Evolutionary conservation across 208 protist species (phyloP), one percentile per base, ranked within the genome.

Genomic region (Trypanosoma melophagium): DNA sequence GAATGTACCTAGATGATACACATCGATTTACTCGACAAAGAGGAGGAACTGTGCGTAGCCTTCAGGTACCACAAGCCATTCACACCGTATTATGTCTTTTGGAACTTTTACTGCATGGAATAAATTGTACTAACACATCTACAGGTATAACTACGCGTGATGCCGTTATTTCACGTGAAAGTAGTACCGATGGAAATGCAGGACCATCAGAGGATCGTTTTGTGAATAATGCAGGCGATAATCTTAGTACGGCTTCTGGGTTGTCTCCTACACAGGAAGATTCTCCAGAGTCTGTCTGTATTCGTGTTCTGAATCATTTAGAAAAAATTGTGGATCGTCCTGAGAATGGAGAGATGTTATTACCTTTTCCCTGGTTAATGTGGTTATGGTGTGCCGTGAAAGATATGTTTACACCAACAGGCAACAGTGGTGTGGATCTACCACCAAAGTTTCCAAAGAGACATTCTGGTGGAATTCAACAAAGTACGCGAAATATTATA

Each of bases 241-340:
- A 22, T 24, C 21, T 59, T 21, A 61, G 65, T 68, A 65, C 41
- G 3, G 21, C 53, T 40, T 67, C 65, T 3, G 19, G 14, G 54
- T 0, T 51, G 25, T 72, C 66, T 40, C 52, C 56, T 13, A 61
- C 31, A 19, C 73, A 78, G 49, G 81, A 87, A 31, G 77, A 84
- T 14, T 19, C 70, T 17, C 42, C 59, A 31, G 84, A 85, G 56
- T 62, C 51, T 3, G 71, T 93, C 9, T 77, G 86, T 9, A 58
- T 86, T 10, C 73, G 78, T 31, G 86, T 92, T 12, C 74, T 96
- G 4, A 71, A 49, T 54, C 89, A 94, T 73, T 61, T 96, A 13
- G 86, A 93, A 62, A 92, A 90, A 71, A 77, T 96, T 56, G 73
- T 90, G 17, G 91, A 91, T 64, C 71, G 86, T 56, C 59, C 69